phyloP scores from a whole-genome alignment of 164 flowering plant species.

The Protea cynaroides region DNA sequence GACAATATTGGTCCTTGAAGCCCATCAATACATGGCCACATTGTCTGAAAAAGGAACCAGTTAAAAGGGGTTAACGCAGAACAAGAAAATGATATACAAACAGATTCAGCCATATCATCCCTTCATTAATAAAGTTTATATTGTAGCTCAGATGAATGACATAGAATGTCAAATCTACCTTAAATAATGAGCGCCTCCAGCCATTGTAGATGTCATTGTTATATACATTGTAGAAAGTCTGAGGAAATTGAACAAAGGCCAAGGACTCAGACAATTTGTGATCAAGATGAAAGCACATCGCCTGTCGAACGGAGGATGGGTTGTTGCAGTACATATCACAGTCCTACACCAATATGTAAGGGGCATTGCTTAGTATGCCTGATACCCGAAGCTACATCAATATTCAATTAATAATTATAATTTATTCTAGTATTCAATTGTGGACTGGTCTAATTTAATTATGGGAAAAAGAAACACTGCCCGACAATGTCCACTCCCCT shows the following conservation, averaged over 20 bases:
- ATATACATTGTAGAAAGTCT: constrained; percentile 23
- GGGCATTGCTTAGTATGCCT: constrained; percentile 24
- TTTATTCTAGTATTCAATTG: no score
- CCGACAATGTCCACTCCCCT: no score
- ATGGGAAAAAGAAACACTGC: no score
- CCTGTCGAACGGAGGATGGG: constrained; percentile 25
- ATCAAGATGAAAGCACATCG: constrained; percentile 37
- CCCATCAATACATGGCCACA: constrained; percentile 6
- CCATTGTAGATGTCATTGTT: constrained; percentile 29
- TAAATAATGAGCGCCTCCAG: constrained; percentile 1
- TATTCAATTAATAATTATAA: no score
- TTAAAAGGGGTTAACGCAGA: no score
- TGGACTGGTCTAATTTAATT: no score
- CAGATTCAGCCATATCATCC: neutral
- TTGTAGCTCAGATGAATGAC: no score
- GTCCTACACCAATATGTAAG: constrained; percentile 23
- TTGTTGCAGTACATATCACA: constrained; percentile 44
- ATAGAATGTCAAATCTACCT: constrained; percentile 1
- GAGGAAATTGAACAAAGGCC: constrained; percentile 38
- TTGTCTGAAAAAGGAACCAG: neutral
- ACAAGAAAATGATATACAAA: no score
- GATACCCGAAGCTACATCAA: constrained; percentile 33
- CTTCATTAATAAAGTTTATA: no score
- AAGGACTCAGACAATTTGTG: constrained; percentile 14
- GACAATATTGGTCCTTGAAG: neutral